A percentile compares a stretch with the other conserved stretches of the same genome.
Conservation (phyloP, 495 filamentous ascomycete species). For the Hamigera avellanea region DNA sequence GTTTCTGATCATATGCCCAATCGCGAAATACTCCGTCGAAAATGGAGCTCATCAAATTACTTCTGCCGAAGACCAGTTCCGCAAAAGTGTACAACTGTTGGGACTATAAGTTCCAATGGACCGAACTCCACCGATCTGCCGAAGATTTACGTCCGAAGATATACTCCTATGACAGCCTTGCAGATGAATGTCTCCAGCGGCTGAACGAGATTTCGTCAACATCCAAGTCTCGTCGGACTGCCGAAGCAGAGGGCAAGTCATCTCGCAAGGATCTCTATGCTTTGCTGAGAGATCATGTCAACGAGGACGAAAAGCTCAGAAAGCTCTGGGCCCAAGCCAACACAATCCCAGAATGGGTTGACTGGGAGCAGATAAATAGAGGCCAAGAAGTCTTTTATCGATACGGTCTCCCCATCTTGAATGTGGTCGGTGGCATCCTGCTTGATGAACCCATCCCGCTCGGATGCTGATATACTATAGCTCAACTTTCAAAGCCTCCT, state of each 20-base stretch:
- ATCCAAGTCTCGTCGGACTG: slow-evolving; percentile 3
- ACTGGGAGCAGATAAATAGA: slow-evolving; percentile 66
- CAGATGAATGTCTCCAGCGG: slow-evolving; percentile 50
- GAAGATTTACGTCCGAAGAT: slow-evolving; percentile 50
- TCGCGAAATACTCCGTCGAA: slow-evolving; percentile 2
- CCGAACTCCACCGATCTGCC: slow-evolving; percentile 48
- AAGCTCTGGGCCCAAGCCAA: slow-evolving; percentile 58
- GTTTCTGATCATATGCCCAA: slow-evolving; percentile 6
- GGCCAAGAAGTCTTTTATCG: slow-evolving; percentile 53
- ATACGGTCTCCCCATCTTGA: slow-evolving; percentile 57
- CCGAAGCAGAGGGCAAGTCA: slow-evolving; percentile 8
- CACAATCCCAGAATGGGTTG: slow-evolving; percentile 66
- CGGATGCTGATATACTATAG: slow-evolving; percentile 6
- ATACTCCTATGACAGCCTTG: slow-evolving; percentile 55
- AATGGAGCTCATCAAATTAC: too few species aligned
- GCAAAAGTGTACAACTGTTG: slow-evolving; percentile 33
- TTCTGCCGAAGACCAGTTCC: background rate
- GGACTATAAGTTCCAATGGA: slow-evolving; percentile 63
- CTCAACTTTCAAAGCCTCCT: slow-evolving; percentile 29
- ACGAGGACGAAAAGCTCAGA: slow-evolving; percentile 42
- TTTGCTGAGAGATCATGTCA: slow-evolving; percentile 45
- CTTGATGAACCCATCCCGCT: background rate
- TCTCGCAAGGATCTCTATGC: slow-evolving; percentile 47
- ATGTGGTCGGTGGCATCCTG: slow-evolving; percentile 15
- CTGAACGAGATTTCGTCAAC: slow-evolving; percentile 45